These are phyloP conservation scores for Ceratocystis huliohia DNA, from an alignment of 2,329 filamentous ascomycete species.

Conservation along the genomic window DNA sequence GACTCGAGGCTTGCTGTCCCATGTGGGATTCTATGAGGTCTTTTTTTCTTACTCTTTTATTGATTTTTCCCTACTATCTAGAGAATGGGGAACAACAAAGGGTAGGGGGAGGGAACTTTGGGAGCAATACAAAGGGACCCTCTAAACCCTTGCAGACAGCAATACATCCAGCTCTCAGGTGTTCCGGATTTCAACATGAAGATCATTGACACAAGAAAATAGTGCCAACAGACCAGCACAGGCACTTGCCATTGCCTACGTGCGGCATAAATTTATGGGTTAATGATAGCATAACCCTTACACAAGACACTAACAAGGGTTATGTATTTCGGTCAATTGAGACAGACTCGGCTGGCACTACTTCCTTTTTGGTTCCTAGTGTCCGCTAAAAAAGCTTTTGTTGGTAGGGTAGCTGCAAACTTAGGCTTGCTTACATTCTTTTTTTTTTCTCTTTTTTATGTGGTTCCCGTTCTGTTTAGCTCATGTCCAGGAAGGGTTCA, in stretches of 20 bases:
- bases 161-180: no score
- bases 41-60: neutral
- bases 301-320: rapidly evolving
- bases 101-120: neutral
- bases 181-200: no score
- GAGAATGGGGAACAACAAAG: neutral
- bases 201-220: no score
- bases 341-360: neutral
- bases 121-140: neutral
- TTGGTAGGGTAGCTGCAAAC: neutral
- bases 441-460: neutral
- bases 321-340: neutral
- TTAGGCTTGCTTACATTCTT: neutral
- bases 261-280: no score
- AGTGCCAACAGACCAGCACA: no score
- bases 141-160: no score
- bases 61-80: neutral
- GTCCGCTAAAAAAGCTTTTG: constrained; percentile 5
- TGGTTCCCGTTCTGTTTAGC: neutral
- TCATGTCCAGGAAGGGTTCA: neutral
- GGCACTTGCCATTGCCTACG: no score
- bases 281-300: no score
- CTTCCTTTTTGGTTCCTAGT: neutral
- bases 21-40: constrained; percentile 5
- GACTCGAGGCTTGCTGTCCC: neutral